Base-by-base conservation (phyloP, 495 filamentous ascomycete genomes). In the Friedmanniomyces simplex region DNA sequence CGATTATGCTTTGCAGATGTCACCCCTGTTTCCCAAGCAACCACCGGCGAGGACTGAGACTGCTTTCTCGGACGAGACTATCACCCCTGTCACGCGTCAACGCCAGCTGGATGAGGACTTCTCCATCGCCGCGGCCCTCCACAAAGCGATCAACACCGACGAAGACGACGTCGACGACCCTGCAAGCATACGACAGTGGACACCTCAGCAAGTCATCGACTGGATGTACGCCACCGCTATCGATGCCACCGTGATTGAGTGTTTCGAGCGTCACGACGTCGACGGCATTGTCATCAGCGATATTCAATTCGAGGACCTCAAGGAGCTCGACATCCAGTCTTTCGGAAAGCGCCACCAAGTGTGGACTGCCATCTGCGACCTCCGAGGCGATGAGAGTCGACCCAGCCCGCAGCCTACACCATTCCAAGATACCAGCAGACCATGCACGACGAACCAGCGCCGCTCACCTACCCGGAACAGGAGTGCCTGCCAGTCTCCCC, bases 301-400 rank as follows among this genome's bases (percentile, higher is more conserved):
- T 14, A 73, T 98, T n/a, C 86, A 95, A 65, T 81, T 87, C 62
- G 88, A 95, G 34, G 90, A 96, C 66, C 76, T 98, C n/a, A 89
- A 90, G 65, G 93, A 98, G 71, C 82, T 96, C 5, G 86, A 86
- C 21, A 94, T 98, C 58, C 72, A 77, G n/a, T 96, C 93, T 0
- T 96, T 96, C 71, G 93, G 93, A 14, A 89, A 91, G 61, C 81
- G 93, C 21, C 89, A 89, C 53, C 80, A 79, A 58, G 65, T 98
- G 0, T 95, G 94, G 90, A 81, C 82, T 61, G 84, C 86, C 59
- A 95, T 97, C 55, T 79, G 85, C 62, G 69, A 75, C 10, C 79
- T 95, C 14, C 77, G 84, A 42, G 79, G 81, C 18, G 62, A 53
- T 12, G 65, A 69, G 16, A 61, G 60, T 2, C 58, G 64, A 48